These are phyloP conservation scores for Paracamarosporium sp. DNA, from an alignment of 2,329 filamentous ascomycete genomes.

Conservation along the genomic window DNA sequence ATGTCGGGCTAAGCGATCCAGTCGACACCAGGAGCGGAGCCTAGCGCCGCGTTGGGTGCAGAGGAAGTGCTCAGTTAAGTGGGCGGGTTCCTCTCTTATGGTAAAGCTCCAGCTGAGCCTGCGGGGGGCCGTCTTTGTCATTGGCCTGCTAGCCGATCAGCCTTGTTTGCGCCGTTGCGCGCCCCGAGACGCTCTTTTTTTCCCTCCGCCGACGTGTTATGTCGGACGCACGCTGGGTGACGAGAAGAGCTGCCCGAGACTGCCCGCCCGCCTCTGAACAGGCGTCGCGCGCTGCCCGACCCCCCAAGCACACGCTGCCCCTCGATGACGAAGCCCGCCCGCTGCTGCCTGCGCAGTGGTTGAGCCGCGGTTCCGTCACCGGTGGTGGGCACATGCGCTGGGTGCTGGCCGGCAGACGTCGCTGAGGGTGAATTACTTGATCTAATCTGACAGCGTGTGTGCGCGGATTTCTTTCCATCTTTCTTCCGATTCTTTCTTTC, in stretches of 20 bases:
- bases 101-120: neutral
- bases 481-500: neutral
- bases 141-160: neutral
- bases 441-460: slow-evolving; percentile 63
- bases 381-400: slow-evolving; percentile 2
- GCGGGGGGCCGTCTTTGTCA: neutral
- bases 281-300: slow-evolving; percentile 14
- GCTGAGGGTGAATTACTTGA: slow-evolving; percentile 65
- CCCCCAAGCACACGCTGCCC: slow-evolving; percentile 3
- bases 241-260: slow-evolving; percentile 45
- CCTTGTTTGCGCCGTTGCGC: neutral
- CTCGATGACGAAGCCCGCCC: slow-evolving; percentile 36
- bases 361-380: slow-evolving; percentile 29
- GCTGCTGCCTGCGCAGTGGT: slow-evolving; percentile 3
- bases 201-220: too few relatives aligned
- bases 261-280: slow-evolving; percentile 14
- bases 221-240: slow-evolving; percentile 37
- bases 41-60: slow-evolving; percentile 6
- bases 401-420: slow-evolving; percentile 32
- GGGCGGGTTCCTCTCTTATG: neutral
- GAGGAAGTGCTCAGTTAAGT: too few relatives aligned
- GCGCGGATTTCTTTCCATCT: neutral
- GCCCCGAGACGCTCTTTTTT: too few relatives aligned
- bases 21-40: too few relatives aligned
- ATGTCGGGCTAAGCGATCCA: slow-evolving; percentile 17